Conservation (phyloP, 2,329 filamentous ascomycete species). For the Calonectria henricotiae region DNA sequence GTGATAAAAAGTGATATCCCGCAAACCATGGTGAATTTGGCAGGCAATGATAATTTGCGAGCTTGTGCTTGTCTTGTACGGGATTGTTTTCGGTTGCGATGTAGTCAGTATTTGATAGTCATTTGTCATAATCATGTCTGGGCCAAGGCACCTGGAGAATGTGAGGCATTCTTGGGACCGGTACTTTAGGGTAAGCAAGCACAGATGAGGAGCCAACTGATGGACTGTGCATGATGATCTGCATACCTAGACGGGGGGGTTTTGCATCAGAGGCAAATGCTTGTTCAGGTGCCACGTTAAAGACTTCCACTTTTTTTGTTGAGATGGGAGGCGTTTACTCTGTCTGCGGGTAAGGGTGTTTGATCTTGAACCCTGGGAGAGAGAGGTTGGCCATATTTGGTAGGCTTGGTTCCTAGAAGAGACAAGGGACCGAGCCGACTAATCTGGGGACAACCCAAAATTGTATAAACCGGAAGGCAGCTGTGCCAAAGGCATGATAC, state of each 20-base stretch:
- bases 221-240: slow-evolving; percentile 48
- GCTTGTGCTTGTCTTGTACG: neutral
- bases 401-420: neutral
- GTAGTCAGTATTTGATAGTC: neutral
- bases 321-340: neutral
- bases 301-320: slow-evolving; percentile 4
- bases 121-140: slow-evolving; percentile 1
- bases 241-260: slow-evolving; percentile 38
- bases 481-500: neutral
- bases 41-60: neutral
- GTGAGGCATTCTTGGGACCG: slow-evolving; percentile 7
- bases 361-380: neutral
- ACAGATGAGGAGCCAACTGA: slow-evolving; percentile 28
- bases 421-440: neutral
- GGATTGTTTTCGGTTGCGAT: neutral
- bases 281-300: slow-evolving; percentile 16
- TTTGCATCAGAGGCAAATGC: slow-evolving; percentile 29
- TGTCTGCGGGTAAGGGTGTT: neutral
- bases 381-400: neutral
- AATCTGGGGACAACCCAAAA: too few relatives aligned
- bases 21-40: neutral
- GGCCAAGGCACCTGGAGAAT: slow-evolving; percentile 1
- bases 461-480: neutral
- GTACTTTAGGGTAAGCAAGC: slow-evolving; percentile 12
- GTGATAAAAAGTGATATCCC: too few relatives aligned